A percentile compares a stretch with the other conserved stretches of the same genome.
Evolutionary conservation across 176 grass and related monocot species (phyloP).

Genomic region (Saccharum officinarum): DNA sequence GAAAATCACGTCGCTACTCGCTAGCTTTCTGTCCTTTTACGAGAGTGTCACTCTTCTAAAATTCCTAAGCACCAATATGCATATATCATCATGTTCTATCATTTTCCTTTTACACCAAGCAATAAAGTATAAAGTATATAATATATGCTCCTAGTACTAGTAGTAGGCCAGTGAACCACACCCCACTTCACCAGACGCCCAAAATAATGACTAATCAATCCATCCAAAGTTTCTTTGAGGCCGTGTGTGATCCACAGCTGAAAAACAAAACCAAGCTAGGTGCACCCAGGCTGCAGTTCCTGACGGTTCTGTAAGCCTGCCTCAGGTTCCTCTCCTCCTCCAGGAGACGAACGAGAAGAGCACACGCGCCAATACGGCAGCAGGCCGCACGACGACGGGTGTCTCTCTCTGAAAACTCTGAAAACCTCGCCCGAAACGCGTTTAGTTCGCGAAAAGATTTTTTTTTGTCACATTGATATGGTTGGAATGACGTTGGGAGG

Average conservation of each 20-base stretch:
- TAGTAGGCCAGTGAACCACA: not conserved
- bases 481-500: no score
- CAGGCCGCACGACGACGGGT: no score
- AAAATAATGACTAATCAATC: not conserved
- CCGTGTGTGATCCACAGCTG: not conserved
- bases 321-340: no score
- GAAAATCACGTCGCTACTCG: not conserved
- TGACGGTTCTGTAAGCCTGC: not conserved
- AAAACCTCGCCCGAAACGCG: not conserved
- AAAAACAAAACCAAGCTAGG: not conserved
- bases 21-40: not conserved
- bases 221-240: not conserved
- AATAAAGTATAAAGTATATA: not conserved
- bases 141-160: not conserved
- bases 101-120: not conserved
- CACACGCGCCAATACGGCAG: no score
- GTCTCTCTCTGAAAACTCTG: no score
- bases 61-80: not conserved
- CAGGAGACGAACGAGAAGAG: no score
- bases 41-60: not conserved
- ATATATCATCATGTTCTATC: not conserved
- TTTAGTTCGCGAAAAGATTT: no score
- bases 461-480: no score
- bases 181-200: constrained; percentile 19
- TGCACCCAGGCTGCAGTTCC: not conserved